A percentile compares a stretch with the other conserved stretches of the same genome.
Conservation (phyloP, 1,139 yeast species). For the Suhomyces maxii region DNA sequence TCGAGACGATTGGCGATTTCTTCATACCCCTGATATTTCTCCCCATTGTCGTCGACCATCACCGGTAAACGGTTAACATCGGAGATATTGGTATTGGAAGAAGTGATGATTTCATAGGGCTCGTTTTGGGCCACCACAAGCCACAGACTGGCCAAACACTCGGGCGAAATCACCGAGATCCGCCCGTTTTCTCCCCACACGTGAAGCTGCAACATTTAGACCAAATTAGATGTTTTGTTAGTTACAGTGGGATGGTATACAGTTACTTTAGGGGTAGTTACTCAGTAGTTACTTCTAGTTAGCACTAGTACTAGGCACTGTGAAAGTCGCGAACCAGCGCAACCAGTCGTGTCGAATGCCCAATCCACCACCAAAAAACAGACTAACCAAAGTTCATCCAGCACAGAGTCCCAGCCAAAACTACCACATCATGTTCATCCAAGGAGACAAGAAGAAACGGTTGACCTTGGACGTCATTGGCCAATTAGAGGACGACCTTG, state of each 20-base stretch:
- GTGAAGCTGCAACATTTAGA: slow-evolving; percentile 33
- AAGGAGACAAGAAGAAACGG: slow-evolving; percentile 30
- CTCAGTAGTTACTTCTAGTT: too few species aligned
- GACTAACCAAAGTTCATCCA: too few species aligned
- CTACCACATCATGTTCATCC: slow-evolving; percentile 22
- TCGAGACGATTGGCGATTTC: slow-evolving; percentile 39
- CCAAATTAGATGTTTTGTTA: neutral
- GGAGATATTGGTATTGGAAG: slow-evolving; percentile 61
- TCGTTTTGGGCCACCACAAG: slow-evolving; percentile 16
- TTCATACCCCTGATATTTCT: slow-evolving; percentile 46
- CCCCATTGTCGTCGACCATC: slow-evolving; percentile 32
- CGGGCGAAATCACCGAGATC: slow-evolving; percentile 42
- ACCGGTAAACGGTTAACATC: slow-evolving; percentile 57
- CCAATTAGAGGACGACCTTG: slow-evolving; percentile 59
- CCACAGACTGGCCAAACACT: slow-evolving; percentile 41
- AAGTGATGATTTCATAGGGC: slow-evolving; percentile 42
- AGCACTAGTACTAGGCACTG: neutral
- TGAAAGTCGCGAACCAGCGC: neutral
- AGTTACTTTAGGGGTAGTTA: too few species aligned
- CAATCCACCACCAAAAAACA: neutral
- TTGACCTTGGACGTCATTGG: slow-evolving; percentile 52
- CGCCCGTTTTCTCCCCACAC: slow-evolving; percentile 53
- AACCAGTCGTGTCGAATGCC: neutral
- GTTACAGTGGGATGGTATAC: too few species aligned
- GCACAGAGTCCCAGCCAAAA: neutral